Base-by-base conservation (phyloP, 768 basidiomycete genomes). In the Hortiboletus flavorubellus region DNA sequence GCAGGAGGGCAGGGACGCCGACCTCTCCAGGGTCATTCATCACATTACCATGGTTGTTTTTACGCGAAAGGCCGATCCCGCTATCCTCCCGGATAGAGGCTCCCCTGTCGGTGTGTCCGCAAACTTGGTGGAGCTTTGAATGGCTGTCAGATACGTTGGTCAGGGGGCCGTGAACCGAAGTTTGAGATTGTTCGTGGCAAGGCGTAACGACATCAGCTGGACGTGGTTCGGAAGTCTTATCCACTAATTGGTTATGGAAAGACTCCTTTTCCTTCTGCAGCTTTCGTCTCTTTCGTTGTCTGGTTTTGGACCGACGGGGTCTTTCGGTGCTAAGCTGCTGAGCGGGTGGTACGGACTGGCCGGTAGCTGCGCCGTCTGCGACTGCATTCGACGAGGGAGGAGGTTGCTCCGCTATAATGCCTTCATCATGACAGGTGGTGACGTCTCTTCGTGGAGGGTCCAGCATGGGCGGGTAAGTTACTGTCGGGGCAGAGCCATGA, bases 281-380 rank as follows among this genome's bases (percentile, higher is more conserved):
- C 23, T 2, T 61, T 42, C 58, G 67, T 41, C 39, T 67, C 53
- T 59, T 67, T 37, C 64, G 56, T 30, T 16, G 1, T 55, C 38
- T 64, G 11, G 0, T 0, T 34, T 43, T 64, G 8, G 30, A 7
- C 21, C 45, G 61, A 46, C 45, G 38, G 3, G 18, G n/a, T 31
- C 14, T 54, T 46, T 51, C 29, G 1, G 41, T 31, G 21, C 33
- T 34, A 35, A 44, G 30, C 29, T 45, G 56, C 15, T 47, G 49
- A 43, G 35, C 53, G 4, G 18, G 51, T 42, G 8, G 49, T 26
- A 29, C 47, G 4, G 38, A 50, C 33, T 38, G 64, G 21, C 15
- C 35, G 51, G 40, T 16, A 31, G 30, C 15, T 15, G 46, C 21
- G 30, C 10, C 42, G 7, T 23, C 43, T 9, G 31, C n/a, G n/a